Percentiles rank a stretch among this genome's conserved stretches.
These are phyloP conservation scores for sunflower (Helianthus annuus) DNA, from an alignment of 129 eudicot genomes.

Conservation along the genomic window DNA sequence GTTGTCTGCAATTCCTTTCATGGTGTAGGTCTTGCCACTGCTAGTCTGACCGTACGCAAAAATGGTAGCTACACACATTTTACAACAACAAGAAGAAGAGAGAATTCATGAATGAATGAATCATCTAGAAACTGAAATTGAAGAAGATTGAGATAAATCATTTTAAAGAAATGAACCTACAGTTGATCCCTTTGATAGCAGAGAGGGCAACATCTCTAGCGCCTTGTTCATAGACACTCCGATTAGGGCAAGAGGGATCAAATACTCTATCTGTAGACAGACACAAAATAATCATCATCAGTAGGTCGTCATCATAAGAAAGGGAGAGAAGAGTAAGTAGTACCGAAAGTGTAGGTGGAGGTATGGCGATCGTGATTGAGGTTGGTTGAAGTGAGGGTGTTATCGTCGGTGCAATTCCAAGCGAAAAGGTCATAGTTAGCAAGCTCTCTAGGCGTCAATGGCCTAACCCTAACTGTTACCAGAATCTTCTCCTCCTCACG, in stretches of 20 bases:
- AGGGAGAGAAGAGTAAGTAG: not conserved
- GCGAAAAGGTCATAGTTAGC: slow-evolving; percentile 84
- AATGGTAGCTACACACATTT: slow-evolving; percentile 66
- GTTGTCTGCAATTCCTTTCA: slow-evolving; percentile 85
- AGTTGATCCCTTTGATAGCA: slow-evolving; percentile 85
- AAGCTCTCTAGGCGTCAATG: slow-evolving; percentile 66
- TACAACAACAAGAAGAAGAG: not conserved
- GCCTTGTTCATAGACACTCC: slow-evolving; percentile 80
- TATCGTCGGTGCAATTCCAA: slow-evolving; percentile 73
- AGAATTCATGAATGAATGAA: not conserved
- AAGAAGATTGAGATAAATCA: not conserved
- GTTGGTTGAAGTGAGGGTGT: slow-evolving; percentile 66
- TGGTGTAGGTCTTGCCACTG: slow-evolving; percentile 97
- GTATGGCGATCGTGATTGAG: slow-evolving; percentile 56
- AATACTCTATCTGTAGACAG: slow-evolving; percentile 68
- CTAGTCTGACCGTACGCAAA: slow-evolving; percentile 99
- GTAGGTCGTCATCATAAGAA: not conserved
- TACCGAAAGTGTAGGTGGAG: slow-evolving; percentile 75
- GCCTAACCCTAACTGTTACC: slow-evolving; percentile 87
- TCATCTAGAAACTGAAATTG: not conserved
- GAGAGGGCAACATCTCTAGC: slow-evolving; percentile 97
- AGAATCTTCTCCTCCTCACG: slow-evolving; percentile 67
- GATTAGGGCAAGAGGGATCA: slow-evolving; percentile 61
- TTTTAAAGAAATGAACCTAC: slow-evolving; percentile 30
- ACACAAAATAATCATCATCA: not conserved